Evolutionary conservation across 2,329 filamentous ascomycete species (phyloP), one percentile per base, ranked within the genome.

Genomic region (Xylaria sp.): DNA sequence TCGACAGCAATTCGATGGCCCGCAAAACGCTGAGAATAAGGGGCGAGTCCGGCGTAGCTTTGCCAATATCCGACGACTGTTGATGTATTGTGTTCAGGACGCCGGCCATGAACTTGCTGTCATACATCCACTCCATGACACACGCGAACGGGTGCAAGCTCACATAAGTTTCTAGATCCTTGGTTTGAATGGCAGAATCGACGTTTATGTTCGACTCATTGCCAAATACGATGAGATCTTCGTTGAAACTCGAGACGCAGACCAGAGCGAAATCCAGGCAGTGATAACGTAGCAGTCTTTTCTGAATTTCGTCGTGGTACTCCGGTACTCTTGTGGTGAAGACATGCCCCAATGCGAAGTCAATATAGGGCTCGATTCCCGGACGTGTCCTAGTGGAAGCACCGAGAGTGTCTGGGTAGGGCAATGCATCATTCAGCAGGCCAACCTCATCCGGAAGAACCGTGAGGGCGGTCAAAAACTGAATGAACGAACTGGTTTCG

Each of bases 51-150:
- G 88, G 84, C 3, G 86, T 78, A 9, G 91, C 84, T 66, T 84
- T 86, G 62, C 89, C 85, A 47, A 97, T 83, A 60, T 90, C 86
- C 6, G 82, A 79, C 13, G 88, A 77, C 66, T 93, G 85, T 71
- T 95, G 88, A 66, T 93, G 89, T 35, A 94, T 84, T 9, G 89
- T 84, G 59, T 84, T 81, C 73, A 97, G 93, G 1, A 99, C 76
- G 11, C 88, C 84, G 65, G 83, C 84, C 68, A 96, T 85, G 19
- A 97, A 90, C 65, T 89, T 91, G 69, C 95, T 91, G 71, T 96
- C 97, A 74, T 96, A 96, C 75, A 99, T 84, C 92, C 94, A 97
- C 71, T 99, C 94, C 90, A 97, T 97, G 13, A 96, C 88, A 60
- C 95, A 86, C 2, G 90, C 87, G 70, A 97, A 99, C 0, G 95